phyloP scores from a whole-genome alignment of 163 green algal species.

The Chlorella variabilis region DNA sequence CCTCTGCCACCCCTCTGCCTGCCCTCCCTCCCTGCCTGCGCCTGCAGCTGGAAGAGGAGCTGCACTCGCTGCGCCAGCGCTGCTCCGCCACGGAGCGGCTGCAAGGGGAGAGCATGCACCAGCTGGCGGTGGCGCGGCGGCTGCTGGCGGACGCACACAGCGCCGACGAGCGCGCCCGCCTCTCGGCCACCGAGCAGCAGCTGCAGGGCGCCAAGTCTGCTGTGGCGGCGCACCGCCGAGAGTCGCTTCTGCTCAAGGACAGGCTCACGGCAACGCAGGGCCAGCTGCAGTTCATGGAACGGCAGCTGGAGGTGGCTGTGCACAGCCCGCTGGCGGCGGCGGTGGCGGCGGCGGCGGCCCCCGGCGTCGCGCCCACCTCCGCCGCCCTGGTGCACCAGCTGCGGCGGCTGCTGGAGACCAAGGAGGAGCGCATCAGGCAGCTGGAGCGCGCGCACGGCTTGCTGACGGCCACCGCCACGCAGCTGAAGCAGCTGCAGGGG shows the following conservation, averaged over 20 bases:
- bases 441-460: constrained; percentile 24
- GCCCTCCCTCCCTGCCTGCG: neutral
- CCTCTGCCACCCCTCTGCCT: neutral
- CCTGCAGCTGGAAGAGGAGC: constrained; percentile 25
- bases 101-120: constrained; percentile 23
- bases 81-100: constrained; percentile 10
- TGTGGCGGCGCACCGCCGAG: neutral
- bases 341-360: neutral
- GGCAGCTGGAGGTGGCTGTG: constrained; percentile 32
- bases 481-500: constrained; percentile 29
- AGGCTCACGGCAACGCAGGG: constrained; percentile 19
- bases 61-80: constrained; percentile 22
- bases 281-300: constrained; percentile 36
- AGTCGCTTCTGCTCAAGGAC: constrained; percentile 22
- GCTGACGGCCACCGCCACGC: constrained; percentile 2
- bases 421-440: constrained; percentile 46
- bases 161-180: constrained; percentile 3
- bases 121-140: constrained; percentile 34
- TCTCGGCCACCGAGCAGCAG: neutral
- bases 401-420: constrained; percentile 24
- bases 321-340: constrained; percentile 1
- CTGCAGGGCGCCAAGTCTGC: neutral
- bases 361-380: neutral
- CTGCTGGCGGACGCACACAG: constrained; percentile 10
- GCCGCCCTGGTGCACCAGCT: constrained; percentile 29